Base-by-base conservation (phyloP, 2,329 filamentous ascomycete species). In the Xylariaceae sp. region DNA sequence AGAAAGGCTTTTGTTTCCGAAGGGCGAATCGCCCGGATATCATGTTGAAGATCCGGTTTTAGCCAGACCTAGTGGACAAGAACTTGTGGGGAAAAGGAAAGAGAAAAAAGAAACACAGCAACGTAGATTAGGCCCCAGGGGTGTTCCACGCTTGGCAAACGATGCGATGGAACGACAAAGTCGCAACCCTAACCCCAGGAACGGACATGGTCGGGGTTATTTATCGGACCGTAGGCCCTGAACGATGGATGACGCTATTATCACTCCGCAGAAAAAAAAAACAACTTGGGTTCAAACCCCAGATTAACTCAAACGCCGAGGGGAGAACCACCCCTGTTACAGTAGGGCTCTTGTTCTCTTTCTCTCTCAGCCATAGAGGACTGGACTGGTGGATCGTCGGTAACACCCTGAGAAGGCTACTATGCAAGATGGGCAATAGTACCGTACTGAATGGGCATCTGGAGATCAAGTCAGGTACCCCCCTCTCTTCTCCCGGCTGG, bases 151-250 rank as follows among this genome's bases (percentile, higher is more conserved):
- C 67, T 71, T 69, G 69, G 67, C 66, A 57, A 30, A 30, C 23
- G 53, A 61, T 58, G 51, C 65, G 63, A 68, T 66, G 63, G 68
- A 71, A 66, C 67, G 63, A 69, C 67, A 64, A 62, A 54, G 62
- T 67, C 65, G 62, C 63, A 68, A 67, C 66, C 66, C 66, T 62
- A 56, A 58, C 60, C 63, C 51, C 58, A 60, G 56, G 57, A 55
- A 66, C 58, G 52, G 23, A 60, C 57, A 62, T 56, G 60, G 63
- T 58, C 65, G 67, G 62, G 66, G 67, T 64, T 61, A 63, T 57
- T 63, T 64, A 62, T 72, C 73, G 73, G 73, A 72, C 72, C 73
- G 73, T 64, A 70, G 67, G 71, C 68, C 73, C 72, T 73, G 70
- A 66, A 66, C 23, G 23, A 30, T 30, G 23, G 65, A 68, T 68